Percentiles rank a stretch among this genome's conserved stretches.
These are phyloP conservation scores for Dioscorea zingiberensis DNA, from an alignment of 106 monocot species.

Conservation along the genomic window DNA sequence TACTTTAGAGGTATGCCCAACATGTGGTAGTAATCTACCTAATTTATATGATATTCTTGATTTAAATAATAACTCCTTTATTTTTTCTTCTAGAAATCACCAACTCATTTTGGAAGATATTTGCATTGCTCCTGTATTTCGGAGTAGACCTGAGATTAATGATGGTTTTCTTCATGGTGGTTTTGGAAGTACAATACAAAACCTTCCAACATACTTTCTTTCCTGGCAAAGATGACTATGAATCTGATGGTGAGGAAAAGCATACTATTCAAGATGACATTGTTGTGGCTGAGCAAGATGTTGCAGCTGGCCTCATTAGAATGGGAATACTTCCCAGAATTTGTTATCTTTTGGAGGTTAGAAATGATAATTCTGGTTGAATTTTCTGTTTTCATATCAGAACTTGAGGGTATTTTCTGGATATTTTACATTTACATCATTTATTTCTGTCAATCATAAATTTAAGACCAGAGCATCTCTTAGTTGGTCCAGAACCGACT, in stretches of 20 bases:
- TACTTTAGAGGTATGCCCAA: slow-evolving; percentile 54
- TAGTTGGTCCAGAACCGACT: no score
- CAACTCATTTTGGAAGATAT: slow-evolving; percentile 30
- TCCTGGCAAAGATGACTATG: slow-evolving; percentile 21
- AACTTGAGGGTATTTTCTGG: no score
- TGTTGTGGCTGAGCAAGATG: slow-evolving; percentile 83
- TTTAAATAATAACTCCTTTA: background rate
- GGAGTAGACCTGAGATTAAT: slow-evolving; percentile 63
- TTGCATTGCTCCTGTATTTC: slow-evolving; percentile 85
- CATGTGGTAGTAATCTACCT: background rate
- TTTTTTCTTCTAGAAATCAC: slow-evolving; percentile 52
- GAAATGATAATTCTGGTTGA: background rate
- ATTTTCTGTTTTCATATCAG: no score
- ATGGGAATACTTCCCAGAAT: slow-evolving; percentile 94
- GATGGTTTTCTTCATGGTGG: slow-evolving; percentile 85
- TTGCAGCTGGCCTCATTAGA: slow-evolving; percentile 86
- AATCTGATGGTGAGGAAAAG: slow-evolving; percentile 50
- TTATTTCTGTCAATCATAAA: no score
- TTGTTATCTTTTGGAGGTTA: slow-evolving; percentile 92
- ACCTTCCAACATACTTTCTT: slow-evolving; percentile 65
- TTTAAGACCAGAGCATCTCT: no score
- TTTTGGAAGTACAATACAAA: slow-evolving; percentile 98
- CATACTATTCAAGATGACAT: slow-evolving; percentile 86
- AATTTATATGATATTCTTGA: background rate
- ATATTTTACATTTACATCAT: no score